phyloP scores from a whole-genome alignment of 257 asterid species.

The Primulina tabacum region DNA sequence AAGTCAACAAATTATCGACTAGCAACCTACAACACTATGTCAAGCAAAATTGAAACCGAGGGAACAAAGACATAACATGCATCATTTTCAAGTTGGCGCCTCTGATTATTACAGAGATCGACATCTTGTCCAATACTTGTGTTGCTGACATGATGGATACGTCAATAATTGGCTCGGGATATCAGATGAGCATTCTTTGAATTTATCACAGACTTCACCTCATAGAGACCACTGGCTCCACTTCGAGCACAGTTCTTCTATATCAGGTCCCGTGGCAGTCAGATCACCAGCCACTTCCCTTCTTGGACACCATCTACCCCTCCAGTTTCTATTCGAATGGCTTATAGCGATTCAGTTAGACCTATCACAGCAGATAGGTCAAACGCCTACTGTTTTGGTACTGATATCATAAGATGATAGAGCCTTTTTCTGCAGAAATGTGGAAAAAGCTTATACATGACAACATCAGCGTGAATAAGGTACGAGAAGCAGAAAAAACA shows the following conservation, averaged over 20 bases:
- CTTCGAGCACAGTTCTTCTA: background rate
- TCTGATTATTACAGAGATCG: slow-evolving; percentile 14
- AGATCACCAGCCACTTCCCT: background rate
- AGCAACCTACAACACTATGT: slow-evolving; percentile 18
- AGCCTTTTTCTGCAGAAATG: slow-evolving; percentile 51
- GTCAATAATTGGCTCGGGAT: background rate
- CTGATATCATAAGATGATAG: slow-evolving; percentile 52
- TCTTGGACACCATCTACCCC: background rate
- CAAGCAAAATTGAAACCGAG: slow-evolving; percentile 26
- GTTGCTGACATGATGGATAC: background rate
- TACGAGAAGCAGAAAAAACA: background rate
- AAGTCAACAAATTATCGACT: slow-evolving; percentile 2
- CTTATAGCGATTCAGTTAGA: slow-evolving; percentile 23
- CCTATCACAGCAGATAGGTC: slow-evolving; percentile 28
- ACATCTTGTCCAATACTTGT: background rate
- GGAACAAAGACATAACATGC: slow-evolving; percentile 11
- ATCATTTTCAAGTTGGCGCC: slow-evolving; percentile 1
- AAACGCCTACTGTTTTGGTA: slow-evolving; percentile 33
- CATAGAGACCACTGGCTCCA: background rate
- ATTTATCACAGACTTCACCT: background rate
- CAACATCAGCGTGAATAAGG: slow-evolving; percentile 1
- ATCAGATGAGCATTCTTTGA: background rate
- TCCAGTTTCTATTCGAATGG: background rate
- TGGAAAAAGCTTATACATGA: slow-evolving; percentile 21
- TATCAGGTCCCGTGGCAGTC: background rate